Evolutionary conservation across 768 basidiomycete genomes (phyloP).

Genomic region (Cyclocybe cylindracea): DNA sequence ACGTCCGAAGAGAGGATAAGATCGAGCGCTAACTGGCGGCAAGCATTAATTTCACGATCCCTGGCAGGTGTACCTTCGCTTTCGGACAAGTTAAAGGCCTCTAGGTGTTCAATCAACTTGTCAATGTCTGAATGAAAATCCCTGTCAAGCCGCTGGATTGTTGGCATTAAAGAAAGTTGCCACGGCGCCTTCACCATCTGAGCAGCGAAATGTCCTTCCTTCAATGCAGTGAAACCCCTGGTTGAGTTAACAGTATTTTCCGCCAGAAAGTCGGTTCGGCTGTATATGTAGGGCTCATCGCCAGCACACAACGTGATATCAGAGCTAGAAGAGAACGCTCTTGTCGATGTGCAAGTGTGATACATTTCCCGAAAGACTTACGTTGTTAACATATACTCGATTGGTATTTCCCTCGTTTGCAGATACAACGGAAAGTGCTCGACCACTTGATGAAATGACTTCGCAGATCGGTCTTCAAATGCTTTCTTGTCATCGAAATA

Average conservation of each 20-base stretch:
- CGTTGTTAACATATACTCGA: constrained; percentile 64
- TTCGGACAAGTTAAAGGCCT: constrained; percentile 42
- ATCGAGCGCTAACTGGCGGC: constrained; percentile 65
- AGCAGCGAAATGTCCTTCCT: constrained; percentile 43
- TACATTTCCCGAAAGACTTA: constrained; percentile 26
- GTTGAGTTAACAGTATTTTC: constrained; percentile 51
- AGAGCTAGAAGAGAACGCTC: constrained; percentile 39
- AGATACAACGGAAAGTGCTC: constrained; percentile 58
- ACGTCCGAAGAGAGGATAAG: constrained; percentile 59
- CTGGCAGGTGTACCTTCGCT: constrained; percentile 35
- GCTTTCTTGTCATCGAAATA: constrained; percentile 26
- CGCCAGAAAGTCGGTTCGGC: constrained; percentile 61
- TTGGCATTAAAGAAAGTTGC: constrained; percentile 50
- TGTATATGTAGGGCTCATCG: constrained; percentile 41
- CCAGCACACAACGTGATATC: constrained; percentile 63
- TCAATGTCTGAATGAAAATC: constrained; percentile 34
- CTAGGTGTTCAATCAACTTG: constrained; percentile 38
- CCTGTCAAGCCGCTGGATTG: constrained; percentile 43
- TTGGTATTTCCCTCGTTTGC: constrained; percentile 47
- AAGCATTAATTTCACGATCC: constrained; percentile 50
- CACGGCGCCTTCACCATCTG: constrained; percentile 48
- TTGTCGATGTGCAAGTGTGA: neutral
- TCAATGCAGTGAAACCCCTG: constrained; percentile 53
- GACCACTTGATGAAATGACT: constrained; percentile 46
- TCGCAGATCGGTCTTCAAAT: constrained; percentile 33